phyloP scores from a whole-genome alignment of 352 stramenopile species.

The Phytophthora constricta region DNA sequence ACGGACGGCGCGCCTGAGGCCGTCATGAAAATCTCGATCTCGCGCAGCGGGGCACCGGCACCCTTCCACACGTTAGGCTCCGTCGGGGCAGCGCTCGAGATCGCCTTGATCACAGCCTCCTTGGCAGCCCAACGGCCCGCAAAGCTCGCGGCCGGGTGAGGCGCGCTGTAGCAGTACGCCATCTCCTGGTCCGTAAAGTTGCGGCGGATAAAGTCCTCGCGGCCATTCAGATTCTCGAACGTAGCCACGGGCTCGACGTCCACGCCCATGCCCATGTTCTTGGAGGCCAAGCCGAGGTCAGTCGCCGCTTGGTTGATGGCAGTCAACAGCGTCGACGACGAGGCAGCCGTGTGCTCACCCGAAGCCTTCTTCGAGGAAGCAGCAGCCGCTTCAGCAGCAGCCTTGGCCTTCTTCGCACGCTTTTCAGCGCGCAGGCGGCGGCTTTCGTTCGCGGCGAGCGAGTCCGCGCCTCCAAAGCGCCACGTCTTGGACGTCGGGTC shows the following conservation, averaged over 20 bases:
- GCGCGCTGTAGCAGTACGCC: slow-evolving; percentile 80
- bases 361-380: slow-evolving; percentile 22
- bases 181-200: slow-evolving; percentile 92
- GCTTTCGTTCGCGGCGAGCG: slow-evolving; percentile 38
- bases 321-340: slow-evolving; percentile 57
- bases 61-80: slow-evolving; percentile 78
- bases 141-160: slow-evolving; percentile 85
- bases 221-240: slow-evolving; percentile 78
- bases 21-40: slow-evolving; percentile 89
- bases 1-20: slow-evolving; percentile 80
- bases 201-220: slow-evolving; percentile 82
- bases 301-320: slow-evolving; percentile 60
- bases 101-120: slow-evolving; percentile 91
- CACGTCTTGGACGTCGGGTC: slow-evolving; percentile 70
- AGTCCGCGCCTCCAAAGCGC: slow-evolving; percentile 64
- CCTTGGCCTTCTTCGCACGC: slow-evolving; percentile 55
- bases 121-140: slow-evolving; percentile 90
- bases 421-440: slow-evolving; percentile 44
- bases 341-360: slow-evolving; percentile 21
- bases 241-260: slow-evolving; percentile 87
- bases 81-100: slow-evolving; percentile 73
- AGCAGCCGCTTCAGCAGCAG: slow-evolving; percentile 27
- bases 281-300: slow-evolving; percentile 58
- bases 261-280: slow-evolving; percentile 71
- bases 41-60: slow-evolving; percentile 69